Evolutionary conservation across 2,329 filamentous ascomycete genomes (phyloP), one percentile per base, ranked within the genome.

Genomic region (Knoxdaviesia proteae): DNA sequence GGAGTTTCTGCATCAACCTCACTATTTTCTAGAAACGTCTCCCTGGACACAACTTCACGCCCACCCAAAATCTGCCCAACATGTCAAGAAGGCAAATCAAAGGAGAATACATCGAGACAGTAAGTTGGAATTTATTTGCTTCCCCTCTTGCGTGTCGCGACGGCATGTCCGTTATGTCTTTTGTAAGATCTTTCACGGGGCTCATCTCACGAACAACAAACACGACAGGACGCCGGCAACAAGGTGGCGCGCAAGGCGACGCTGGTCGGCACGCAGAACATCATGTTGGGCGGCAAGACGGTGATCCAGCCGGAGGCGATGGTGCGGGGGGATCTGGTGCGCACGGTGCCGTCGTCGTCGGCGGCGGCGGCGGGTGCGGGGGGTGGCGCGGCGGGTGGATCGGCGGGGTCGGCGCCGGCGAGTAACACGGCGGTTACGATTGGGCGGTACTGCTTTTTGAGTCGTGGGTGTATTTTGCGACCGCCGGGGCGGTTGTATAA

Each of bases 71-170:
- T 20, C 20, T 20, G 20, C 20, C 20, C 57, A 67, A 44, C 9
- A 86, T 86, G 81, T 81, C 81, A 49, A 74, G 79, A 52, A 81
- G 87, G 56, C 67, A 77, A 41, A 69, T 73, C 7, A 93, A 86
- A 61, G 84, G 84, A 61, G 87, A 94, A 61, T 96, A 94, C 58
- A 94, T 98, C 48, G 88, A 94, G 62, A 98, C 90, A 43, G 87
- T 93, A 69, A 53, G 71, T 32, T 7, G n/a, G n/a, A n/a, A n/a
- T 36, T 39, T n/a, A n/a, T n/a, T n/a, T n/a, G n/a, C 10, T 30
- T 32, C 3, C 40, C 36, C 35, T 20, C 20, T 20, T 44, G 40
- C 20, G 35, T 33, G 31, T 39, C 46, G 31, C 50, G 42, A 32
- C 20, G 5, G 20, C 20, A 20, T 20, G 20, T 20, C 2, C 20